These are phyloP conservation scores for Verticillium alfalfae DNA, from an alignment of 2,329 filamentous ascomycete genomes.

Conservation along the genomic window DNA sequence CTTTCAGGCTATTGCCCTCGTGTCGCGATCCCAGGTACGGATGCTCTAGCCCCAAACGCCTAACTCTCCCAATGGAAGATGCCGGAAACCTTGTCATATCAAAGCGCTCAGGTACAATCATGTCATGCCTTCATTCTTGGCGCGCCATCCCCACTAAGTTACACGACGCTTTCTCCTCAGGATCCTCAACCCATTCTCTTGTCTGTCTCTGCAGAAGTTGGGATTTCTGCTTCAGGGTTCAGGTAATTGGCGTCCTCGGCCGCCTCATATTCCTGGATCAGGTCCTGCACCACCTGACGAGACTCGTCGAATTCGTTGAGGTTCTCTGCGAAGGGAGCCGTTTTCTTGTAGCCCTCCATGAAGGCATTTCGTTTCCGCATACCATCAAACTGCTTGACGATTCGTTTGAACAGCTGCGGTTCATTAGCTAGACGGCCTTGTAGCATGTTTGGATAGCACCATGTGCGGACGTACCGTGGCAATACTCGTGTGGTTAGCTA, in stretches of 20 bases:
- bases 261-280: conserved; percentile 93
- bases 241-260: conserved; percentile 89
- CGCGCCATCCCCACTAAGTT: neutral
- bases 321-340: conserved; percentile 86
- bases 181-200: conserved; percentile 35
- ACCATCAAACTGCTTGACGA: conserved; percentile 85
- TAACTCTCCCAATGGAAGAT: neutral
- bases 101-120: neutral
- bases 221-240: conserved; percentile 60
- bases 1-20: neutral
- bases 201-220: conserved; percentile 47
- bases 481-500: conserved; percentile 97
- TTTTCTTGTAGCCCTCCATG: conserved; percentile 93
- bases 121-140: neutral
- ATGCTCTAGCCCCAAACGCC: conserved; percentile 7
- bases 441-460: neutral
- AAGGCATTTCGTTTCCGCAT: conserved; percentile 97
- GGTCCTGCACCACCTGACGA: conserved; percentile 80
- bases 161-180: neutral
- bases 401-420: conserved; percentile 77
- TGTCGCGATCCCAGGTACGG: conserved; percentile 3
- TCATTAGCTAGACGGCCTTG: neutral
- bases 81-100: neutral
- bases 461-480: conserved; percentile 58
- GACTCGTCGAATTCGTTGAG: conserved; percentile 94